A percentile compares a stretch with the other conserved stretches of the same genome.
These are phyloP conservation scores for Phoma sp. DNA, from an alignment of 2,329 filamentous ascomycete genomes.

Conservation along the genomic window DNA sequence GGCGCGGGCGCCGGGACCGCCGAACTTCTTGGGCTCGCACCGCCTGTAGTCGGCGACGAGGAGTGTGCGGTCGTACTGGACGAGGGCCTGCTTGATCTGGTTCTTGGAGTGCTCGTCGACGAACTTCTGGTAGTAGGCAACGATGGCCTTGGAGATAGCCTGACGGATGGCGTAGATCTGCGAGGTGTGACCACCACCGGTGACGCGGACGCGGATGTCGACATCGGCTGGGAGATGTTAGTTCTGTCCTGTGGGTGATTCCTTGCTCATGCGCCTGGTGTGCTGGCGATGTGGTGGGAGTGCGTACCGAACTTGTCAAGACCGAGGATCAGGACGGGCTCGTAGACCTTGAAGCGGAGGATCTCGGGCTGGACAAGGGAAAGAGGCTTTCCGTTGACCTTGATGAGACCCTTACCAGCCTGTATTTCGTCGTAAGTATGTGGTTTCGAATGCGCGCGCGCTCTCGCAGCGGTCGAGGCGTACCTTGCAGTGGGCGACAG, in stretches of 20 bases:
- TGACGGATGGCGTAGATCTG: slow-evolving; percentile 99
- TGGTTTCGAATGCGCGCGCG: slow-evolving; percentile 25
- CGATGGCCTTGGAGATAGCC: slow-evolving; percentile 95
- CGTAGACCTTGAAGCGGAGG: slow-evolving; percentile 99
- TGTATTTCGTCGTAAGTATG: slow-evolving; percentile 47
- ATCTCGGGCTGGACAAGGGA: slow-evolving; percentile 94
- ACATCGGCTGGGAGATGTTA: slow-evolving; percentile 67
- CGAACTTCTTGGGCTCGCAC: slow-evolving; percentile 99
- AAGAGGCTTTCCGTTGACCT: slow-evolving; percentile 98
- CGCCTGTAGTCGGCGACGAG: slow-evolving; percentile 99
- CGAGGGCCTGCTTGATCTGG: slow-evolving; percentile 95
- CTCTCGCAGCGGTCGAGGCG: slow-evolving; percentile 43
- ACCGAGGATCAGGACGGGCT: slow-evolving; percentile 95
- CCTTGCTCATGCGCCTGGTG: background rate
- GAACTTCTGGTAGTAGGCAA: slow-evolving; percentile 99
- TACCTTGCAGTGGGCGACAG: slow-evolving; percentile 94
- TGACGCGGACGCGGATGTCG: slow-evolving; percentile 96
- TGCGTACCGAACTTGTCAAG: slow-evolving; percentile 86
- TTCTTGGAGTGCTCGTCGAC: slow-evolving; percentile 99
- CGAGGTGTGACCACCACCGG: slow-evolving; percentile 96
- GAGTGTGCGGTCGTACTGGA: slow-evolving; percentile 94
- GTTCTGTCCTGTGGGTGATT: slow-evolving; percentile 10
- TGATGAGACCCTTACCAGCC: slow-evolving; percentile 88
- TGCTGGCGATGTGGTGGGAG: too few relatives aligned
- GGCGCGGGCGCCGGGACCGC: slow-evolving; percentile 90